Percentiles rank a stretch among this genome's conserved stretches.
Evolutionary conservation across 2,329 filamentous ascomycete species (phyloP).

Genomic region (Colletotrichum australisinense): DNA sequence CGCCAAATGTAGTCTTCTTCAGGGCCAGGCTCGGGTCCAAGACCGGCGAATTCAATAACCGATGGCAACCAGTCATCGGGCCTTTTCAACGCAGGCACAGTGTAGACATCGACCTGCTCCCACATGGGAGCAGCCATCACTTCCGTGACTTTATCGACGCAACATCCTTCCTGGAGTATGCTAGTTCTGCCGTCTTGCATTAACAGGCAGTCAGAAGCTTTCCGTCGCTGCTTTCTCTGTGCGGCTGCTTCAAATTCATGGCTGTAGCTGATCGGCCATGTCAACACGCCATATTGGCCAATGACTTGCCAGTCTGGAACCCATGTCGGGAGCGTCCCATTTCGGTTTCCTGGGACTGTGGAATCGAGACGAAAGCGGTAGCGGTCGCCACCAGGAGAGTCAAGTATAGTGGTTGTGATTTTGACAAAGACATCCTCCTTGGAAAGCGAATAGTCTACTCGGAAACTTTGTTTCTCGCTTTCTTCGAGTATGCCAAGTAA

Average conservation of each 20-base stretch:
- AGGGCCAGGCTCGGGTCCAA: not conserved
- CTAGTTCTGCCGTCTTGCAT: not conserved
- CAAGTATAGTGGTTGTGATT: slow-evolving; percentile 24
- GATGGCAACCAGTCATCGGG: not conserved
- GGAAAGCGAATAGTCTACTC: slow-evolving; percentile 26
- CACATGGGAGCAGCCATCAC: not conserved
- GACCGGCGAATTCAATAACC: not conserved
- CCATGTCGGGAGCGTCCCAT: slow-evolving; percentile 30
- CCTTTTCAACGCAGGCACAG: not conserved
- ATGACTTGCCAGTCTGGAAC: slow-evolving; percentile 35
- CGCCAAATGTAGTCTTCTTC: not conserved
- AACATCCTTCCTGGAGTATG: not conserved
- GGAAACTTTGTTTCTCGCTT: not conserved
- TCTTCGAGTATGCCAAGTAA: slow-evolving; percentile 34
- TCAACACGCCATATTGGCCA: not conserved
- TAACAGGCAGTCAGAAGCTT: not conserved
- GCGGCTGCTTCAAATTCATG: not conserved
- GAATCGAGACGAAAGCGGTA: slow-evolving; percentile 23
- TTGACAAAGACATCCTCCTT: slow-evolving; percentile 20
- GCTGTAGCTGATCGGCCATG: not conserved
- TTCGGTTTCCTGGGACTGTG: slow-evolving; percentile 7
- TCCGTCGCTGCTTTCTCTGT: not conserved
- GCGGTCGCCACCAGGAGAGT: not conserved
- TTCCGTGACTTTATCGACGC: not conserved
- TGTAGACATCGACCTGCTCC: not conserved